These are phyloP conservation scores for Amniculicola lignicola DNA, from an alignment of 495 filamentous ascomycete genomes.

Conservation along the genomic window DNA sequence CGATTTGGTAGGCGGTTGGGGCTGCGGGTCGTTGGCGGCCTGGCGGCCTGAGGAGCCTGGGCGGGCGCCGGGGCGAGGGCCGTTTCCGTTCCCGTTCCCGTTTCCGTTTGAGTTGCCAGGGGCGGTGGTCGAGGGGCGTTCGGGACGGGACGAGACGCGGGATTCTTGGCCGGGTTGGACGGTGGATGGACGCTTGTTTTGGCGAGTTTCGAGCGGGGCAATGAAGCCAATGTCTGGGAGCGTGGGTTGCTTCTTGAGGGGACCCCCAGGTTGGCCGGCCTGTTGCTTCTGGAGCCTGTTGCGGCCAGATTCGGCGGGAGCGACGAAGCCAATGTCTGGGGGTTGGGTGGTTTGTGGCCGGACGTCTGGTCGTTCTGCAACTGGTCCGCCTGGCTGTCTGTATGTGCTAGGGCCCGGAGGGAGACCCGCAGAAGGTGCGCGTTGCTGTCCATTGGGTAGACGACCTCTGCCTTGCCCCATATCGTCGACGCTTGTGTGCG, in stretches of 20 bases:
- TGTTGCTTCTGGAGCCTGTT: conserved; percentile 31
- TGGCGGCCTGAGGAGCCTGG: conserved; percentile 18
- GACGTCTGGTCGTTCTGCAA: conserved; percentile 29
- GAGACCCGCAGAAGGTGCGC: conserved; percentile 9
- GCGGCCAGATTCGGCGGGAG: conserved; percentile 26
- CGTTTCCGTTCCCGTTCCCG: too few species aligned
- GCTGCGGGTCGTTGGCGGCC: conserved; percentile 17
- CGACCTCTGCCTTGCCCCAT: conserved; percentile 32
- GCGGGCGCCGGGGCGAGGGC: conserved; percentile 7
- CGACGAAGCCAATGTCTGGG: conserved; percentile 38
- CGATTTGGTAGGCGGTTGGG: conserved; percentile 7
- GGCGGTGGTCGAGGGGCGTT: conserved; percentile 17
- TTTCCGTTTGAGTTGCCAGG: too few species aligned
- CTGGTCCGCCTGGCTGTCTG: conserved; percentile 32
- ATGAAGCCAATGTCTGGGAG: conserved; percentile 34
- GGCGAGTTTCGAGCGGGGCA: conserved; percentile 27
- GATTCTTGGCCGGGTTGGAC: conserved; percentile 28
- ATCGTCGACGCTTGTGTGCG: conserved; percentile 32
- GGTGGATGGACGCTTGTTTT: conserved; percentile 28
- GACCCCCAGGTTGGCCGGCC: neutral
- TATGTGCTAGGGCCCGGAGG: conserved; percentile 26
- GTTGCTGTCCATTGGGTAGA: conserved; percentile 11
- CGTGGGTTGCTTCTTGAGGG: conserved; percentile 19
- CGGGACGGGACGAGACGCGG: conserved; percentile 3
- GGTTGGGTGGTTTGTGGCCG: conserved; percentile 13